Conservation (phyloP, 768 basidiomycete genomes). For the Clavulina sp. region DNA sequence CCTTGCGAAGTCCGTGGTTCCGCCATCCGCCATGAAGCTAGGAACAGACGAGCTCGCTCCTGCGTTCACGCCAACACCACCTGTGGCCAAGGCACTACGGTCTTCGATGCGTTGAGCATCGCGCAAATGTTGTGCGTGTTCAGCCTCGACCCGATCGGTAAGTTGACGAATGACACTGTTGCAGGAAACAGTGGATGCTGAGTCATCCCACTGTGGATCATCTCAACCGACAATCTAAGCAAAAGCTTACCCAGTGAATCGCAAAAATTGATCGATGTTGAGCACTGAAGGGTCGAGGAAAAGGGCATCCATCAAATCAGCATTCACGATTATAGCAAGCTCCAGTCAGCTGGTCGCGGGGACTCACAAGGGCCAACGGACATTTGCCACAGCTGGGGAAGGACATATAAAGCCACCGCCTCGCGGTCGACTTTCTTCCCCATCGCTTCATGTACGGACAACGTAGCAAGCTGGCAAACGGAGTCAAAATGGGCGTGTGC, state of each 20-base stretch:
- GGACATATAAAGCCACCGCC: constrained; percentile 72
- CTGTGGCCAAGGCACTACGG: constrained; percentile 33
- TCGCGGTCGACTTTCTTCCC: constrained; percentile 86
- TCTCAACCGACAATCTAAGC: neutral
- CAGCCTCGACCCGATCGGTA: constrained; percentile 73
- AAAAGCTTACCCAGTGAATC: constrained; percentile 61
- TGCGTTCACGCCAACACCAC: too few relatives aligned
- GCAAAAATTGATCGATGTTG: constrained; percentile 55
- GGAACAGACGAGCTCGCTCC: too few relatives aligned
- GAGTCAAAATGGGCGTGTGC: constrained; percentile 1
- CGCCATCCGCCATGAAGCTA: constrained; percentile 21
- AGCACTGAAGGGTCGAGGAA: constrained; percentile 17
- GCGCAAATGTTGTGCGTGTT: constrained; percentile 81
- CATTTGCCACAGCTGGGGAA: constrained; percentile 93
- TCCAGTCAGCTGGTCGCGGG: neutral
- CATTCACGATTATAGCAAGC: neutral
- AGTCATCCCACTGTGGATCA: neutral
- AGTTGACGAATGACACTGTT: constrained; percentile 25
- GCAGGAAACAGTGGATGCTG: neutral
- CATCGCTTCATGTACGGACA: constrained; percentile 90
- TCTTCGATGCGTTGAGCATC: constrained; percentile 87
- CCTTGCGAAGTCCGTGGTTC: constrained; percentile 68
- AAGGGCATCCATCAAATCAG: neutral
- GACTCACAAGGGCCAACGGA: constrained; percentile 80
- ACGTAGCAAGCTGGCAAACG: constrained; percentile 58